Evolutionary conservation across 257 asterid genomes (phyloP), one percentile per base, ranked within the genome.

Genomic region (Solanum etuberosum): DNA sequence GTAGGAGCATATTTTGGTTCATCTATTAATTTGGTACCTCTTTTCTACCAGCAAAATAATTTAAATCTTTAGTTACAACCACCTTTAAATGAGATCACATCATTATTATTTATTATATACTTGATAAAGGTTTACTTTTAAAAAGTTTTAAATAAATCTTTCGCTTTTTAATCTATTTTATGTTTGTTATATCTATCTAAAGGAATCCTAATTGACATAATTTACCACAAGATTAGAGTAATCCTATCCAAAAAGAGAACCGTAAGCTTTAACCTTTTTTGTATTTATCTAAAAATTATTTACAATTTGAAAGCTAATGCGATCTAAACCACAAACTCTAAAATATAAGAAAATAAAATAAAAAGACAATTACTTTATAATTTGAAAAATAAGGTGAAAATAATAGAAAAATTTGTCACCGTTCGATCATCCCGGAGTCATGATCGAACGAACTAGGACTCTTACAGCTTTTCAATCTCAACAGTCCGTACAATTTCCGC

Each of bases 401-500:
- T 3, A 11, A 43, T 25, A 76, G 40, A 51, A 59, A 70, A 5
- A 38, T 6, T 15, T 16, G 3, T 90, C 92, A 94, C 84, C 94
- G 93, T 89, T 89, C 86, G 83, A 91, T 86, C 63, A 91, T 86
- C 35, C 85, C 90, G 4, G 91, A 32, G 46, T 90, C 95, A 5
- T 76, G 93, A 91, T 93, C 96, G 27, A 86, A 87, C 89, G 95
- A 90, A 84, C 90, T 95, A 48, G 92, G 92, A 89, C 92, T 94
- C 51, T 93, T 88, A 82, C 96, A 90, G 74, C 97, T 95, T 83
- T 90, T 92, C 9, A 92, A 85, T 87, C 98, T 95, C 89, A 95
- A 88, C 14, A 93, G 86, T 1, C 99, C 98, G 46, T 94, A 95
- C 83, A 96, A 89, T 71, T 93, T 95, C 89, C 94, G 90, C 43